Conservation (phyloP, 179 eudicot genomes). For the Dionaea muscipula region DNA sequence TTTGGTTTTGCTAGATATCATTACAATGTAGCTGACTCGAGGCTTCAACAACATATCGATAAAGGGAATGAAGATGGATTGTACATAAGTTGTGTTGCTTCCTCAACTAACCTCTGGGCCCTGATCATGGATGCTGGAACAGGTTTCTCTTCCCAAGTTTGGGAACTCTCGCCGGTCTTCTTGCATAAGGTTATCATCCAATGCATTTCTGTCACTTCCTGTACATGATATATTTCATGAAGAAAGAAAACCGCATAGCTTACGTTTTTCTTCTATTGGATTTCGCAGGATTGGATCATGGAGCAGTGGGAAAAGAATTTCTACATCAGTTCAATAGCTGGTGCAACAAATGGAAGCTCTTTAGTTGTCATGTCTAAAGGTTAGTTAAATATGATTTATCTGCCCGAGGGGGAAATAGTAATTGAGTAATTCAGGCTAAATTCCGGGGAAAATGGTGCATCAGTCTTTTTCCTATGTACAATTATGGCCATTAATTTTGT, state of each 20-base stretch:
- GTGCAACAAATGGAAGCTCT: constrained; percentile 66
- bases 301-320: constrained; percentile 85
- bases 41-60: constrained; percentile 66
- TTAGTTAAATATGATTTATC: constrained; percentile 9
- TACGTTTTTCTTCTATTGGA: neutral
- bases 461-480: too few relatives aligned
- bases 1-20: constrained; percentile 41
- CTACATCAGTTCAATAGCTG: constrained; percentile 78
- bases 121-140: constrained; percentile 83
- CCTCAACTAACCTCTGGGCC: constrained; percentile 66
- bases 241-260: neutral
- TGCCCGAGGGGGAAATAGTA: neutral
- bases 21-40: constrained; percentile 64
- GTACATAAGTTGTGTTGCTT: constrained; percentile 64
- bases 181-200: constrained; percentile 48
- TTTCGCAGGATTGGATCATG: constrained; percentile 77
- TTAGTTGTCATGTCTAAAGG: constrained; percentile 86
- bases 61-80: constrained; percentile 69
- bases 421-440: too few relatives aligned
- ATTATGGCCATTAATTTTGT: too few relatives aligned
- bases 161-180: constrained; percentile 59
- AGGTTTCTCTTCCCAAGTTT: constrained; percentile 56
- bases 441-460: too few relatives aligned
- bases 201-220: constrained; percentile 2
- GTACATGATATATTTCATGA: neutral